phyloP scores from a whole-genome alignment of 306 rosid genomes.

The Dalbergia cultrata region DNA sequence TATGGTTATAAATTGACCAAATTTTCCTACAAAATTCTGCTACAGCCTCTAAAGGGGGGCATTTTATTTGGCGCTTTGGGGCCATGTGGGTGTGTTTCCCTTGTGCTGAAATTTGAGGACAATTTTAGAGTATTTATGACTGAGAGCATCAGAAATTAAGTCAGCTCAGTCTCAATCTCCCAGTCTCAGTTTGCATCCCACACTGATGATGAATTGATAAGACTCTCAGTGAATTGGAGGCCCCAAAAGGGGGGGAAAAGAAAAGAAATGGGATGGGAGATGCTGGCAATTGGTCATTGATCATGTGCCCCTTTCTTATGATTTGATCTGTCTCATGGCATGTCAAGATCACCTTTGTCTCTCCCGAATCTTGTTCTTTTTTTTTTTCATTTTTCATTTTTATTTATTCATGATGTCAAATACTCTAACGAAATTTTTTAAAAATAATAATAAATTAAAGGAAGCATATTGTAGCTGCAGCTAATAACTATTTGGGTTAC shows the following conservation, averaged over 20 bases:
- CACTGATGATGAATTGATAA: constrained; percentile 27
- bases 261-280: constrained; percentile 20
- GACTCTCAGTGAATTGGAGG: constrained; percentile 28
- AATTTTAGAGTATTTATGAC: constrained; percentile 35
- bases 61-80: constrained; percentile 33
- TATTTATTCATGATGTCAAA: not conserved
- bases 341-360: constrained; percentile 42
- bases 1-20: constrained; percentile 58
- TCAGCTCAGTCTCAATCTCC: constrained; percentile 16
- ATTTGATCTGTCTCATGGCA: constrained; percentile 53
- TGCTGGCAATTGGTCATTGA: constrained; percentile 39
- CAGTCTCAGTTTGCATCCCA: constrained; percentile 10
- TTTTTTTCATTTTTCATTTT: not conserved
- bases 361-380: constrained; percentile 45
- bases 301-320: constrained; percentile 46
- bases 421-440: not conserved
- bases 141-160: not conserved
- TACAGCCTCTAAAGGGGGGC: not conserved
- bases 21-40: not conserved
- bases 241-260: not conserved
- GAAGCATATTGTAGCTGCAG: too few relatives aligned
- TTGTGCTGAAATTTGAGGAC: constrained; percentile 41
- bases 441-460: too few relatives aligned
- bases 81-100: constrained; percentile 74
- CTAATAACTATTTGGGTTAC: not conserved